These are phyloP conservation scores for Penicillium hordei DNA, from an alignment of 2,329 filamentous ascomycete genomes.

Conservation along the genomic window DNA sequence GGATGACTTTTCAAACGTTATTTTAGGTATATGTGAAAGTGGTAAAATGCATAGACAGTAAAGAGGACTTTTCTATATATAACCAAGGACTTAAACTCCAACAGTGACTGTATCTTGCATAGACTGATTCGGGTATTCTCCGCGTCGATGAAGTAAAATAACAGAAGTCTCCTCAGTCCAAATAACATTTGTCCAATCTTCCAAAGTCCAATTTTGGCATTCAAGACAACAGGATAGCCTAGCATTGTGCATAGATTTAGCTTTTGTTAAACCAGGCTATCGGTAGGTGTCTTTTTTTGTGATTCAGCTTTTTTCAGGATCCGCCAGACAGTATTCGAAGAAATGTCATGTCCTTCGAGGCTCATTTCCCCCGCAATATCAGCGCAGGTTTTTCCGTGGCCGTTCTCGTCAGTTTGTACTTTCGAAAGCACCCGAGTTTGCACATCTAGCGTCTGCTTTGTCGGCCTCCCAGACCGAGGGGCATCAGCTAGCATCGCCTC, in stretches of 20 bases:
- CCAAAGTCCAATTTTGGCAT: neutral
- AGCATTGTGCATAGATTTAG: neutral
- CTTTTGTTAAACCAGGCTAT: neutral
- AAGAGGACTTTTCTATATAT: too few relatives aligned
- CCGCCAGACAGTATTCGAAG: neutral
- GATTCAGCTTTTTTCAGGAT: neutral
- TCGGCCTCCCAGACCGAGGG: neutral
- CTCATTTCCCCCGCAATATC: neutral
- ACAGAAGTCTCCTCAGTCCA: neutral
- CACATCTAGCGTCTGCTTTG: neutral
- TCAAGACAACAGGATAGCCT: neutral
- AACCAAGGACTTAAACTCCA: too few relatives aligned
- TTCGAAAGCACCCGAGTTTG: neutral
- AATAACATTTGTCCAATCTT: neutral
- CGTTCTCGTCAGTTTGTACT: neutral
- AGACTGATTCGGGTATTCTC: neutral
- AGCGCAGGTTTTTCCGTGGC: neutral
- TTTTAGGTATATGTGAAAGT: too few relatives aligned
- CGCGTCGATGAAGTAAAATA: neutral
- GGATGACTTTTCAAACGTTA: too few relatives aligned
- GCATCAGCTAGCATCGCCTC: constrained; percentile 2
- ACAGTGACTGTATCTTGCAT: neutral
- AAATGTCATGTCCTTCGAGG: neutral
- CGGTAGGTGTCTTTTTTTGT: neutral
- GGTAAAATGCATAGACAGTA: too few relatives aligned